These are phyloP conservation scores for Bipolaris bicolor DNA, from an alignment of 2,329 filamentous ascomycete genomes.

Conservation along the genomic window DNA sequence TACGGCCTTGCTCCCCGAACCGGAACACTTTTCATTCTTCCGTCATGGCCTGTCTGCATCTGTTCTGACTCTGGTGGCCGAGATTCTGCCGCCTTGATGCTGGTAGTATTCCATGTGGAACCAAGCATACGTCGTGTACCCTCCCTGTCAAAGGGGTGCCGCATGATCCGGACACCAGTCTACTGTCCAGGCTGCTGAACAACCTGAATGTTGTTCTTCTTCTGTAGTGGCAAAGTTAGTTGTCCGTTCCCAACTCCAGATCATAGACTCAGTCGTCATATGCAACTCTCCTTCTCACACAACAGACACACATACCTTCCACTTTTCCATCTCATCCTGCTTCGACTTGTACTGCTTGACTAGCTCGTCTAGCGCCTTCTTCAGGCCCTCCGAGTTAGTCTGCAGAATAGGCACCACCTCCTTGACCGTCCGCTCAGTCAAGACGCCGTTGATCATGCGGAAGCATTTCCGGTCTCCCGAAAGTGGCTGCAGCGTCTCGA, in stretches of 20 bases:
- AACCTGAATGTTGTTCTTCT: conserved; percentile 88
- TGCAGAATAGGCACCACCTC: conserved; percentile 90
- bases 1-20: conserved; percentile 2
- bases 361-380: conserved; percentile 91
- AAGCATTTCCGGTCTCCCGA: conserved; percentile 92
- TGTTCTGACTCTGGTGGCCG: conserved; percentile 8
- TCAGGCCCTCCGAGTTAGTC: conserved; percentile 92
- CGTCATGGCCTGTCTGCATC: conserved; percentile 1
- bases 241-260: not conserved
- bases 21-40: not conserved
- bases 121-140: conserved; percentile 21
- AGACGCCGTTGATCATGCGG: conserved; percentile 95
- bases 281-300: not conserved
- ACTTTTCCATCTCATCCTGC: conserved; percentile 94
- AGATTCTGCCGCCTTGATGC: conserved; percentile 17
- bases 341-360: conserved; percentile 96
- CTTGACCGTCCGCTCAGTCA: conserved; percentile 91
- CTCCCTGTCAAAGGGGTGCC: conserved; percentile 21
- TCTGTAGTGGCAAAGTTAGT: conserved; percentile 58
- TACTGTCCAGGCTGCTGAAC: conserved; percentile 69
- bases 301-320: conserved; percentile 76
- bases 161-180: conserved; percentile 13
- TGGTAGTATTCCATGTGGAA: conserved; percentile 23
- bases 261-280: not conserved
- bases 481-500: conserved; percentile 87